Percentiles rank a stretch among this genome's conserved stretches.
phyloP scores from a whole-genome alignment of 306 rosid species.

The Ormosia emarginata region DNA sequence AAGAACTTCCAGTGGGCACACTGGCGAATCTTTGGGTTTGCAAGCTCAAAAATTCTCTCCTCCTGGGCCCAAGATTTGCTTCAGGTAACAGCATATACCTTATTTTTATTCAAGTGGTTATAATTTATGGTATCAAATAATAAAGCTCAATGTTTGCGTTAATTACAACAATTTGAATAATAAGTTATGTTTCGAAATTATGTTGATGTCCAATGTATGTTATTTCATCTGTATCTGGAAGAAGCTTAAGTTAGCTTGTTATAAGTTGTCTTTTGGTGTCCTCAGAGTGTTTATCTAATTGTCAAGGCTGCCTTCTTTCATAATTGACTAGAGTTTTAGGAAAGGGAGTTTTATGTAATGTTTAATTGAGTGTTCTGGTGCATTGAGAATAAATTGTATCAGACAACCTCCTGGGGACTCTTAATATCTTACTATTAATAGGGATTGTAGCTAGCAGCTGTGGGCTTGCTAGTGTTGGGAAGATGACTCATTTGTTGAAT shows the following conservation, averaged over 20 bases:
- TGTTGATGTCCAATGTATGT: background rate
- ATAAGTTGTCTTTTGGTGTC: background rate
- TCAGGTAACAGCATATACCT: conserved; percentile 51
- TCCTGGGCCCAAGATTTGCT: conserved; percentile 76
- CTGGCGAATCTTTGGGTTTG: conserved; percentile 61
- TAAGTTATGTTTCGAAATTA: background rate
- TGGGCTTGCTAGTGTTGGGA: conserved; percentile 1
- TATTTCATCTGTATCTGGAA: conserved; percentile 12
- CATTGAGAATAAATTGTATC: background rate
- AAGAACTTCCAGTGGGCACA: conserved; percentile 73
- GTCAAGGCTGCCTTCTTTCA: background rate
- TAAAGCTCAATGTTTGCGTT: background rate
- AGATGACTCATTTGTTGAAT: background rate
- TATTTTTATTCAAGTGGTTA: background rate
- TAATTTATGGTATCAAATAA: background rate
- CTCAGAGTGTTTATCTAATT: background rate
- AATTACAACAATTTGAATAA: background rate
- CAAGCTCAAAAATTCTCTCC: conserved; percentile 59
- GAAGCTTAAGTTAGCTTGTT: background rate
- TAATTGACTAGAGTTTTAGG: background rate
- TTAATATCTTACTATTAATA: background rate
- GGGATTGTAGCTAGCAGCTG: background rate
- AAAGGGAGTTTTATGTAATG: conserved; percentile 1
- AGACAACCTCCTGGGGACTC: background rate
- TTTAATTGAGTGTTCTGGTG: background rate